Evolutionary conservation across 495 filamentous ascomycete genomes (phyloP).

Genomic region (Penicillium egyptiacum): DNA sequence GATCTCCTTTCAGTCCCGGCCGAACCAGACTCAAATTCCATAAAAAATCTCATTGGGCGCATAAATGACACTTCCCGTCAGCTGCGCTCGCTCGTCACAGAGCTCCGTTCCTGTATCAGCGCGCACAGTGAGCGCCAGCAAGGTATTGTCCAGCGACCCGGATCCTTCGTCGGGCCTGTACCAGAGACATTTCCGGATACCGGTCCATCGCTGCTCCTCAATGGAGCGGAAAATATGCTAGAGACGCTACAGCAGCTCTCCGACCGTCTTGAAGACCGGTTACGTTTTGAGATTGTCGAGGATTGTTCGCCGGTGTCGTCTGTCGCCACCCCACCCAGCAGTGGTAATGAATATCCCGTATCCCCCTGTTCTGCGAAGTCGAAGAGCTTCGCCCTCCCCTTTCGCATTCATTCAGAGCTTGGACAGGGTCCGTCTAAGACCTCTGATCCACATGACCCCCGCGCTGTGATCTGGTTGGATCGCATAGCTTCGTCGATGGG

Average conservation of each 20-base stretch:
- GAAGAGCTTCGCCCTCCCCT: slow-evolving; percentile 18
- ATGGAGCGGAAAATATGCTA: slow-evolving; percentile 29
- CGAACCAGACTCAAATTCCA: background rate
- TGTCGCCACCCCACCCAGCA: slow-evolving; percentile 11
- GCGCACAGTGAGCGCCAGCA: slow-evolving; percentile 29
- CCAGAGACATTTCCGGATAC: slow-evolving; percentile 31
- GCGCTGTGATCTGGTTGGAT: slow-evolving; percentile 38
- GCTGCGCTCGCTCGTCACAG: slow-evolving; percentile 14
- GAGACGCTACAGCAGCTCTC: slow-evolving; percentile 19
- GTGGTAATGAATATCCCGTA: slow-evolving; percentile 12
- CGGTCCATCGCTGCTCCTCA: slow-evolving; percentile 29
- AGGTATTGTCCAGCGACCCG: slow-evolving; percentile 25
- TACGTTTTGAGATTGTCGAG: slow-evolving; percentile 19
- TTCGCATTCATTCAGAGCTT: slow-evolving; percentile 34
- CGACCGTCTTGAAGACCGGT: slow-evolving; percentile 12
- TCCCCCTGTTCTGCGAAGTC: slow-evolving; percentile 6
- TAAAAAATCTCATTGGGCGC: slow-evolving; percentile 18
- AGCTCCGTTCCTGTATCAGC: slow-evolving; percentile 27
- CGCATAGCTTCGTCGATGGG: slow-evolving; percentile 43
- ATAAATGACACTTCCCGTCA: slow-evolving; percentile 21
- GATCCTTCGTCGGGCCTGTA: slow-evolving; percentile 27
- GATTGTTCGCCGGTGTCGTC: slow-evolving; percentile 19
- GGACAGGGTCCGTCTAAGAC: slow-evolving; percentile 25
- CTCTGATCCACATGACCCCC: slow-evolving; percentile 23
- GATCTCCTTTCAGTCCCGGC: slow-evolving; percentile 16